Percentiles rank a stretch among this genome's conserved stretches.
These are phyloP conservation scores for Russula foetens DNA, from an alignment of 768 basidiomycete species.

Conservation along the genomic window DNA sequence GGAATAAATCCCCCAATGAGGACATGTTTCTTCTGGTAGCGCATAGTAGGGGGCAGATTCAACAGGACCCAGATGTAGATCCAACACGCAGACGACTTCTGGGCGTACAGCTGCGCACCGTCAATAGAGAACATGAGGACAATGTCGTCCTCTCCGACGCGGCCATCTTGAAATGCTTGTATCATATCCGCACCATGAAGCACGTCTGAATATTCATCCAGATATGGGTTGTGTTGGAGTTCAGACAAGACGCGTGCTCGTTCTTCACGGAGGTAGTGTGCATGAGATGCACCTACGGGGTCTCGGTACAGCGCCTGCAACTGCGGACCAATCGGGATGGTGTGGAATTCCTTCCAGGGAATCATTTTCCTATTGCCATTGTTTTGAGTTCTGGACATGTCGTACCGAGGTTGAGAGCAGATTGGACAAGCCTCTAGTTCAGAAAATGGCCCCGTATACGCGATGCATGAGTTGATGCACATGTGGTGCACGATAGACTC, in stretches of 20 bases:
- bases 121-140: slow-evolving; percentile 33
- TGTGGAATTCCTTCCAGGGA: not conserved
- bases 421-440: no score
- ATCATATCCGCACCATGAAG: slow-evolving; percentile 25
- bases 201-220: slow-evolving; percentile 6
- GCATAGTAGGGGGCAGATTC: no score
- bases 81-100: no score
- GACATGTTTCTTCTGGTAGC: not conserved
- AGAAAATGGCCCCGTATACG: no score
- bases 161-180: slow-evolving; percentile 14
- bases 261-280: no score
- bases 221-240: not conserved
- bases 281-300: not conserved
- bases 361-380: not conserved
- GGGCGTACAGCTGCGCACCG: slow-evolving; percentile 30
- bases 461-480: no score
- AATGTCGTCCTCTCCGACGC: slow-evolving; percentile 26
- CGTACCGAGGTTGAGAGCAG: no score
- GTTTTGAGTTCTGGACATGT: not conserved
- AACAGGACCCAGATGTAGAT: no score
- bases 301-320: not conserved
- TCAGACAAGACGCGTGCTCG: not conserved
- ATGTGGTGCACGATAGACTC: no score
- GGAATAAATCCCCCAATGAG: slow-evolving; percentile 27
- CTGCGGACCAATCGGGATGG: not conserved